Base-by-base conservation (phyloP, 2,329 filamentous ascomycete genomes). In the Cercospora zeina region DNA sequence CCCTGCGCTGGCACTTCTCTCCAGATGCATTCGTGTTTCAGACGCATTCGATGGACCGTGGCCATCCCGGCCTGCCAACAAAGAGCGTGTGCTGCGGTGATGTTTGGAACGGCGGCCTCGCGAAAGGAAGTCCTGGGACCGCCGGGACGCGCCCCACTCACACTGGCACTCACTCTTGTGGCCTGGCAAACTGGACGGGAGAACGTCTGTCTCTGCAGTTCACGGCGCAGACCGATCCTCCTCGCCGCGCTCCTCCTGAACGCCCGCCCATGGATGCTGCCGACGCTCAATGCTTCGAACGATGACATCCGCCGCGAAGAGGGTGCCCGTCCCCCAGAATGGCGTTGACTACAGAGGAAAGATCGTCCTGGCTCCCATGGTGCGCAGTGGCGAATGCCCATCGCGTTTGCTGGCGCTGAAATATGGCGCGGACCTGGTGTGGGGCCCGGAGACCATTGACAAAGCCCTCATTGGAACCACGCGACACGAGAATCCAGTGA, bases 371-470 rank as follows among this genome's bases (percentile, higher is more conserved):
- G 95, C 95, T 65, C 95, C 95, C 42, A 99, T 99, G 95, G 72
- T 74, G 36, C 66, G 95, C 69, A 96, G 91, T n/a, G 95, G 95
- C 73, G 95, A 99, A 80, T 81, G 97, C 64, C 93, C 95, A 2
- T 95, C 91, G 39, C 88, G 95, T 62, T 83, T 99, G 27, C 79
- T 96, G 47, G 91, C 95, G 33, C 85, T 99, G 65, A 90, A 96
- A 73, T 97, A 99, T 76, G 95, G 95, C 68, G 95, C 95, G 57
- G 95, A 99, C 77, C 82, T 99, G 14, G 95, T 99, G 68, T 99
- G 95, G 56, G 93, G 95, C 11, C 95, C 95, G 31, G 95, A 99
- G 77, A 97, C 93, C 4, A 88, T 99, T 70, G 95, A 99, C 77
- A 86, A 88, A 73, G 87, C 93, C 61, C 87, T 99, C 76, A 96